A percentile compares a stretch with the other conserved stretches of the same genome.
phyloP scores from a whole-genome alignment of 2,329 filamentous ascomycete species.

The Ampelomyces quisqualis region DNA sequence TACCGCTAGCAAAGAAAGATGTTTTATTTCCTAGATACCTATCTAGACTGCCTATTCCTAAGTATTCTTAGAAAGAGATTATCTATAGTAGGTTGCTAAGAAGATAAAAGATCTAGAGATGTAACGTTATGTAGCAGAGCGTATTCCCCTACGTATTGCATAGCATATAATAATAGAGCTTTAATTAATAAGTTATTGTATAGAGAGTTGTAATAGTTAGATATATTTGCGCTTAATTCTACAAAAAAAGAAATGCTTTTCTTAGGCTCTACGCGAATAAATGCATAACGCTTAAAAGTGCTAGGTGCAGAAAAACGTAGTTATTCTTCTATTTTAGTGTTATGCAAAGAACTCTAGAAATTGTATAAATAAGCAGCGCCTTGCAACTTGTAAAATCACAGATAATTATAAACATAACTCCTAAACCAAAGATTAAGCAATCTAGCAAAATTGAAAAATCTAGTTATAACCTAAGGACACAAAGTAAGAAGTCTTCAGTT shows the following conservation, averaged over 20 bases:
- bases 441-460: too few relatives aligned
- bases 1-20: conserved; percentile 4
- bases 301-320: neutral
- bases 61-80: conserved; percentile 14
- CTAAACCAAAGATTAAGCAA: too few relatives aligned
- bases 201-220: too few relatives aligned
- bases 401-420: too few relatives aligned
- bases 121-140: too few relatives aligned
- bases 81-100: conserved; percentile 11
- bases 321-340: neutral
- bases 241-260: neutral
- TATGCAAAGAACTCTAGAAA: conserved; percentile 1
- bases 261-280: neutral
- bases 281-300: neutral
- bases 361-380: conserved; percentile 3
- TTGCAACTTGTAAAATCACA: too few relatives aligned
- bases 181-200: too few relatives aligned
- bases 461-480: neutral
- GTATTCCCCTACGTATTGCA: too few relatives aligned
- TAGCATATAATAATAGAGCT: too few relatives aligned
- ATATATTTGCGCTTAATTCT: too few relatives aligned
- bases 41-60: conserved; percentile 10
- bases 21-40: conserved; percentile 8
- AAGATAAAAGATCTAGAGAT: neutral
- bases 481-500: neutral